Evolutionary conservation across 768 basidiomycete species (phyloP).

Genomic region (Russula olivacea): DNA sequence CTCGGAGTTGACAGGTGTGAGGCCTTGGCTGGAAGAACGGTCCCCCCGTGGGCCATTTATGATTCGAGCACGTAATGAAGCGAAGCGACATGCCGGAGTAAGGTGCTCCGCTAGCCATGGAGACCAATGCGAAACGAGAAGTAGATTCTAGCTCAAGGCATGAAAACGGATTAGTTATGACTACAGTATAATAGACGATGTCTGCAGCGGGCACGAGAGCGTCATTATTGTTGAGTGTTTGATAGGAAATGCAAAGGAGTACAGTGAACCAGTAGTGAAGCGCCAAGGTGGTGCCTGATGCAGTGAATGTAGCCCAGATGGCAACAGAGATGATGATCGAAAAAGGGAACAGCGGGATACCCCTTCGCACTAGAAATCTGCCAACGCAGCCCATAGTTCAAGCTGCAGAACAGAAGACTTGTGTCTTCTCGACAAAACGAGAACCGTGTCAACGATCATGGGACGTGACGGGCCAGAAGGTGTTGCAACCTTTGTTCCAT

Average conservation of each 20-base stretch:
- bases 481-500: constrained; percentile 8
- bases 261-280: neutral
- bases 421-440: neutral
- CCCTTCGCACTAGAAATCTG: neutral
- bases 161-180: neutral
- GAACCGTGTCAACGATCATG: neutral
- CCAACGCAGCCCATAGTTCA: neutral
- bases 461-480: constrained; percentile 2
- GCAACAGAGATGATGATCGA: neutral
- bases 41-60: neutral
- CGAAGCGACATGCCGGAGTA: neutral
- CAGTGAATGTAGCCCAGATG: neutral
- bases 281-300: neutral
- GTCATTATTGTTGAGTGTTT: neutral
- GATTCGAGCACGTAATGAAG: neutral
- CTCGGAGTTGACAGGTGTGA: neutral
- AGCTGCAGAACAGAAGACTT: neutral
- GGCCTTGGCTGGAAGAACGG: neutral
- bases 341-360: neutral
- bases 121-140: neutral
- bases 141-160: neutral
- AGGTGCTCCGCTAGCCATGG: neutral
- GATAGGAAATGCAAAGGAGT: neutral
- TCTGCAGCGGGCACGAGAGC: neutral
- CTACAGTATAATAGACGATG: neutral